Base-by-base conservation (phyloP, 2,329 filamentous ascomycete species). In the Sporothrix luriei region DNA sequence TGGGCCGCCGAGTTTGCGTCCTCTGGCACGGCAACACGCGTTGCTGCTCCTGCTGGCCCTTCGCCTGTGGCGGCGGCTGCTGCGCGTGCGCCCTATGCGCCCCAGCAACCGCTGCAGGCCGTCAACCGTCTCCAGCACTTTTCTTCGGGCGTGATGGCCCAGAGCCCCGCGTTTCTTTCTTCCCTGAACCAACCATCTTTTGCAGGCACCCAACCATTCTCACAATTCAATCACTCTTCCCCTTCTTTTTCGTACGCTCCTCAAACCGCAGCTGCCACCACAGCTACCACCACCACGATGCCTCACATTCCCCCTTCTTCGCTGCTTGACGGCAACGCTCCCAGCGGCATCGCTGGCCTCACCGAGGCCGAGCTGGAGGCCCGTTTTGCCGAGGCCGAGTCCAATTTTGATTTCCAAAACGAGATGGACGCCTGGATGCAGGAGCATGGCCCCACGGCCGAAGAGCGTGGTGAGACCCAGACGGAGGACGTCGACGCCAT, bases 381-480 rank as follows among this genome's bases (percentile, higher is more conserved):
- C 2, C 70, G 67, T 0, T 75, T 75, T 55, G 72, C 71, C 0
- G 52, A 66, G 19, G 40, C 70, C 9, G 70, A 73, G 13, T 26
- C 69, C 1, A 72, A 72, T 9, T 64, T 73, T 1, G 74, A 75
- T 1, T 76, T 77, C 43, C 59, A 73, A 55, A 21, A 55, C 13
- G 76, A 76, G 46, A 76, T 78, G 74, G 75, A 74, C 66, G 26
- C 72, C 10, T 80, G 78, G 78, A 78, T 79, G 76, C 71, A 71
- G 14, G 46, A 74, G 51, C 74, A 79, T 38, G 77, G 77, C 1
- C 76, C 77, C 0, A 71, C 68, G 0, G 57, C 71, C 2, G 72
- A 69, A 24, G 66, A 74, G 46, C 71, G 65, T 3, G 65, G 43
- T n/a, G 43, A 72, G 4, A 24, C 73, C 4, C 48, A 49, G 29